These are phyloP conservation scores for Mycena belliarum DNA, from an alignment of 768 basidiomycete genomes.

Conservation along the genomic window DNA sequence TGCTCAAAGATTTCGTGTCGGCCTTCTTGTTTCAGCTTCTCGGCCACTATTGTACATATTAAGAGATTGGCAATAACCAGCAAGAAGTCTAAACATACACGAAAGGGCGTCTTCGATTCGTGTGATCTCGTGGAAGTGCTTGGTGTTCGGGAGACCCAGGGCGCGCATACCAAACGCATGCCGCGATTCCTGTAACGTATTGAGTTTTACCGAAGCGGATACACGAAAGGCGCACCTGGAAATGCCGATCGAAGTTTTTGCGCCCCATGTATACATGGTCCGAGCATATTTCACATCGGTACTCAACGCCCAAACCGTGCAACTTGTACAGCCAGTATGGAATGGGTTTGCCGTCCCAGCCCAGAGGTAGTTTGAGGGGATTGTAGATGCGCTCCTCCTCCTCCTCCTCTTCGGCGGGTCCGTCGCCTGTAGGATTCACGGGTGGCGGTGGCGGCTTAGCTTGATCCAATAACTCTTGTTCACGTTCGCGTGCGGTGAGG, in stretches of 20 bases:
- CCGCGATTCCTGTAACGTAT: slow-evolving; percentile 70
- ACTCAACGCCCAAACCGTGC: slow-evolving; percentile 97
- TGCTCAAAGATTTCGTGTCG: slow-evolving; percentile 89
- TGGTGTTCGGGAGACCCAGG: slow-evolving; percentile 94
- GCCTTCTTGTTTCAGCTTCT: slow-evolving; percentile 97
- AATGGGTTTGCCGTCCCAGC: slow-evolving; percentile 99
- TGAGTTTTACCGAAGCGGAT: slow-evolving; percentile 18
- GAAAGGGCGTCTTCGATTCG: slow-evolving; percentile 95
- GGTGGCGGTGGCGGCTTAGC: slow-evolving; percentile 51
- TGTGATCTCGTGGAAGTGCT: slow-evolving; percentile 99
- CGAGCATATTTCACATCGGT: slow-evolving; percentile 96
- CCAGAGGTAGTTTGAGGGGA: slow-evolving; percentile 92
- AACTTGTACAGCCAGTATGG: slow-evolving; percentile 99
- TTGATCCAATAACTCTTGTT: slow-evolving; percentile 86
- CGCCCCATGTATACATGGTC: slow-evolving; percentile 97
- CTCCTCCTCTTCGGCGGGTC: slow-evolving; percentile 63
- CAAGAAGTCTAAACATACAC: slow-evolving; percentile 51
- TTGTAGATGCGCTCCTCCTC: slow-evolving; percentile 98
- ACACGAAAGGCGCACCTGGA: slow-evolving; percentile 58
- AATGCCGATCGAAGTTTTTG: slow-evolving; percentile 96
- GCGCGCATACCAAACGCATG: slow-evolving; percentile 99
- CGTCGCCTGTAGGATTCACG: slow-evolving; percentile 45
- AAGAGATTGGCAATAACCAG: slow-evolving; percentile 1
- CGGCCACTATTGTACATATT: slow-evolving; percentile 66
- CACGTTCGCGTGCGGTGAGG: slow-evolving; percentile 95